Percentiles rank a stretch among this genome's conserved stretches.
Evolutionary conservation across 2,329 filamentous ascomycete genomes (phyloP).

Genomic region (Phialophora chinensis): DNA sequence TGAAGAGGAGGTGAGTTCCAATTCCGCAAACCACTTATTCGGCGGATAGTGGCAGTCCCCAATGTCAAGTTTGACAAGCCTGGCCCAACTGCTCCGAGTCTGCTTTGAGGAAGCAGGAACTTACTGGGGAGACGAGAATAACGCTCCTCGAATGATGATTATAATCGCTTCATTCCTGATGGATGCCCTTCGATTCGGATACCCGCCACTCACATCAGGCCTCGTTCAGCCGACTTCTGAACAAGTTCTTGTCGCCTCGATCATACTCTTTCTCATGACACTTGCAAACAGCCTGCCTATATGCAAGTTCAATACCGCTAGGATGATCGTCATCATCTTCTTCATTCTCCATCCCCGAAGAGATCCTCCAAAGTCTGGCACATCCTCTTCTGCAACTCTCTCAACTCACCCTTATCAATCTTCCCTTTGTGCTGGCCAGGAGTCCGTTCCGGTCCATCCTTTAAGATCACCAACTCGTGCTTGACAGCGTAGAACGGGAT

Average conservation of each 20-base stretch:
- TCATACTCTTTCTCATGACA: not conserved
- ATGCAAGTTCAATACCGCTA: not conserved
- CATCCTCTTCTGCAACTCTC: slow-evolving; percentile 55
- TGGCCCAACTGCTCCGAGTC: not conserved
- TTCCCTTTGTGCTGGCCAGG: slow-evolving; percentile 35
- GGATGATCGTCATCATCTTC: not conserved
- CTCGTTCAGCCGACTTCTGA: not conserved
- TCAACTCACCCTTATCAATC: slow-evolving; percentile 51
- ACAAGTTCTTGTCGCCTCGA: not conserved
- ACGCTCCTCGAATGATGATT: not conserved
- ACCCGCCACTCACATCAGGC: not conserved
- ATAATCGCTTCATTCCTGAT: not conserved
- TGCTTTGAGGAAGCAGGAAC: not conserved
- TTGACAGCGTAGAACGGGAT: slow-evolving; percentile 67
- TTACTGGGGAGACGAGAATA: not conserved
- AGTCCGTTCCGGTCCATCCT: slow-evolving; percentile 34
- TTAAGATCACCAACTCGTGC: slow-evolving; percentile 49
- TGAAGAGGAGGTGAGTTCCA: slow-evolving; percentile 2
- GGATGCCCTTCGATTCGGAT: not conserved
- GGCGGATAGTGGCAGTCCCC: not conserved
- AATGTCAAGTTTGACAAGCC: not conserved
- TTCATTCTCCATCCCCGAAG: slow-evolving; percentile 43
- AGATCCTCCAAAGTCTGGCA: slow-evolving; percentile 59
- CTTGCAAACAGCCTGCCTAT: not conserved
- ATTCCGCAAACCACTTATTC: not conserved